These are phyloP conservation scores for Neophaeococcomyces aloes DNA, from an alignment of 2,329 filamentous ascomycete species.

Conservation along the genomic window DNA sequence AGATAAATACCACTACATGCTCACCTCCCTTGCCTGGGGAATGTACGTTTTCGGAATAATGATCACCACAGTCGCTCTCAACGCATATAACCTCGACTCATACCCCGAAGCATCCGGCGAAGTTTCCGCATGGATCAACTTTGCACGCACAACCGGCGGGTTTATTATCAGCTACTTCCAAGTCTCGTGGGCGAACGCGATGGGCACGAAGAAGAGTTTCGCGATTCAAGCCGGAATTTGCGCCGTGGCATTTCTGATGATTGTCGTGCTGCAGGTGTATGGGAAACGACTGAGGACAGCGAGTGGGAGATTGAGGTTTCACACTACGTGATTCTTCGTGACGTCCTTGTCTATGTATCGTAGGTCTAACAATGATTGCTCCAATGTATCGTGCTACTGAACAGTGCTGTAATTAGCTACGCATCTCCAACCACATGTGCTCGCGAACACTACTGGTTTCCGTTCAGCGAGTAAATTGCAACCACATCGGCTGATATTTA, in stretches of 20 bases:
- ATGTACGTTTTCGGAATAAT: constrained; percentile 35
- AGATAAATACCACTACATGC: constrained; percentile 43
- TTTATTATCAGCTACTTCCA: constrained; percentile 42
- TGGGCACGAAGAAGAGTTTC: constrained; percentile 37
- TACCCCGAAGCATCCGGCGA: constrained; percentile 48
- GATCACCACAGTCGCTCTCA: constrained; percentile 36
- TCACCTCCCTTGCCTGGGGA: constrained; percentile 41
- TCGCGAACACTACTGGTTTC: no score
- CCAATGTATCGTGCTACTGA: no score
- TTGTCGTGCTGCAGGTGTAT: constrained; percentile 15
- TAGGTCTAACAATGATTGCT: no score
- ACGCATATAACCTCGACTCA: constrained; percentile 43
- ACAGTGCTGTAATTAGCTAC: no score
- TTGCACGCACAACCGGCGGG: constrained; percentile 39
- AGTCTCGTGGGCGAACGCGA: constrained; percentile 38
- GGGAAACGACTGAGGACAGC: no score
- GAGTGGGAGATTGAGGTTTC: no score
- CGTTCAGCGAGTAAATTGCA: no score
- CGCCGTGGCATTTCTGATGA: constrained; percentile 28
- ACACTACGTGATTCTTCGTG: no score
- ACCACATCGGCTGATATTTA: no score
- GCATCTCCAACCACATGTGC: no score
- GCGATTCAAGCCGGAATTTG: constrained; percentile 39
- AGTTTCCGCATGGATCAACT: constrained; percentile 44
- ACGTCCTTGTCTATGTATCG: no score